phyloP scores from a whole-genome alignment of 441 rosid species.

The Pelargonium australe region DNA sequence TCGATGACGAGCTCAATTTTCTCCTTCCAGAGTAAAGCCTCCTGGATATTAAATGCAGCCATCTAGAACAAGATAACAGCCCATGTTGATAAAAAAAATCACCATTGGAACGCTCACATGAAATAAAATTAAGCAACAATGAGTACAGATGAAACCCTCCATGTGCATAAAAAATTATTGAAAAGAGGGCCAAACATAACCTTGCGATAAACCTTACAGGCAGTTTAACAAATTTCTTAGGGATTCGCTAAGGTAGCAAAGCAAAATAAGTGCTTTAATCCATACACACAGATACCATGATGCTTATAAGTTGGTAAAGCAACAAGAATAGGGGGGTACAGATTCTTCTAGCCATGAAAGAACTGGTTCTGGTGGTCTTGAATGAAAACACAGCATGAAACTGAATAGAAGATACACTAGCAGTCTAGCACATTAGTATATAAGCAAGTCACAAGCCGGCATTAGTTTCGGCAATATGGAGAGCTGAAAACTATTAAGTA shows the following conservation, averaged over 20 bases:
- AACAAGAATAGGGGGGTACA: background rate
- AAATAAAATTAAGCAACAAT: background rate
- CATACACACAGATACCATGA: background rate
- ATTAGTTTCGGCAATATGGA: background rate
- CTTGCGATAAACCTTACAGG: background rate
- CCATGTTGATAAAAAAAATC: slow-evolving; percentile 14
- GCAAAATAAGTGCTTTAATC: background rate
- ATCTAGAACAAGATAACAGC: slow-evolving; percentile 51
- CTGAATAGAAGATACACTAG: background rate
- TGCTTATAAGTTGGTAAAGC: background rate
- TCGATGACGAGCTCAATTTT: slow-evolving; percentile 86
- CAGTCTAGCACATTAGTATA: background rate
- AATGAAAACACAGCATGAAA: background rate
- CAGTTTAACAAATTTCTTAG: background rate
- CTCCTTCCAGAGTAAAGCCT: slow-evolving; percentile 90
- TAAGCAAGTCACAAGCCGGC: background rate
- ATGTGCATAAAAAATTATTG: background rate
- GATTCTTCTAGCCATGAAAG: background rate
- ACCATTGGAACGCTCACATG: background rate
- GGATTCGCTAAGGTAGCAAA: background rate
- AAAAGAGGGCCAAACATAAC: background rate
- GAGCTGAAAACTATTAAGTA: background rate
- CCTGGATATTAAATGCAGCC: slow-evolving; percentile 99
- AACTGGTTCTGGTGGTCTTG: background rate
- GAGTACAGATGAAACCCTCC: background rate